Evolutionary conservation across 768 basidiomycete species (phyloP).

Genomic region (Wakefieldia striispora): DNA sequence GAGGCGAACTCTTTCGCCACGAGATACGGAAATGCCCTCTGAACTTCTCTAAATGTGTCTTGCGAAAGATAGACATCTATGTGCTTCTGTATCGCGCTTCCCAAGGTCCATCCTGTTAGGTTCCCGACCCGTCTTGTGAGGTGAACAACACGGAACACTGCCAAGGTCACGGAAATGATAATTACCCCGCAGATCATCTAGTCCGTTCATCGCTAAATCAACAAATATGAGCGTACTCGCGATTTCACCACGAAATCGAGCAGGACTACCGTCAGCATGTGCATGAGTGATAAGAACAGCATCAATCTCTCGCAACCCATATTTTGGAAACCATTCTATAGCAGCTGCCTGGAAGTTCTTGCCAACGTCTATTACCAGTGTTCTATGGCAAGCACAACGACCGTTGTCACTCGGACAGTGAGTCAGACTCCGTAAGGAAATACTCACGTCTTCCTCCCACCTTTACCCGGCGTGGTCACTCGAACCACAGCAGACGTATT

Average conservation of each 20-base stretch:
- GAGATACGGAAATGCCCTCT: constrained; percentile 78
- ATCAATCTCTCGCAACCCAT: constrained; percentile 68
- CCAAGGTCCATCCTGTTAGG: constrained; percentile 68
- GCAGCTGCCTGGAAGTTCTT: constrained; percentile 73
- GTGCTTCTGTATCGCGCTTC: constrained; percentile 58
- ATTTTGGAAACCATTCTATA: constrained; percentile 63
- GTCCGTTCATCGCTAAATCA: constrained; percentile 74
- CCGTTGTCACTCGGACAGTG: neutral
- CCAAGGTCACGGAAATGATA: neutral
- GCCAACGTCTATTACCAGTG: constrained; percentile 80
- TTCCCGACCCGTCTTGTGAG: constrained; percentile 1
- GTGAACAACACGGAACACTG: constrained; percentile 1
- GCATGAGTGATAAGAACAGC: constrained; percentile 84
- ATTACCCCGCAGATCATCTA: constrained; percentile 84
- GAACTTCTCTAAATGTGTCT: constrained; percentile 63
- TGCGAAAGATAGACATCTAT: constrained; percentile 75
- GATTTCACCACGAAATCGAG: neutral
- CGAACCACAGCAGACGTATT: constrained; percentile 77
- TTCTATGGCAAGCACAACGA: constrained; percentile 40
- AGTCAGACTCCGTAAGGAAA: neutral
- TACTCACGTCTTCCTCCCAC: constrained; percentile 49
- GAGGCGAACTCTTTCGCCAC: constrained; percentile 72
- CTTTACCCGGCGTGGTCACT: constrained; percentile 35
- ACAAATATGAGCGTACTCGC: constrained; percentile 1
- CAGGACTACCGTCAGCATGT: constrained; percentile 67